These are phyloP conservation scores for Xanthoparmelia taractica DNA, from an alignment of 495 filamentous ascomycete species.

Conservation along the genomic window DNA sequence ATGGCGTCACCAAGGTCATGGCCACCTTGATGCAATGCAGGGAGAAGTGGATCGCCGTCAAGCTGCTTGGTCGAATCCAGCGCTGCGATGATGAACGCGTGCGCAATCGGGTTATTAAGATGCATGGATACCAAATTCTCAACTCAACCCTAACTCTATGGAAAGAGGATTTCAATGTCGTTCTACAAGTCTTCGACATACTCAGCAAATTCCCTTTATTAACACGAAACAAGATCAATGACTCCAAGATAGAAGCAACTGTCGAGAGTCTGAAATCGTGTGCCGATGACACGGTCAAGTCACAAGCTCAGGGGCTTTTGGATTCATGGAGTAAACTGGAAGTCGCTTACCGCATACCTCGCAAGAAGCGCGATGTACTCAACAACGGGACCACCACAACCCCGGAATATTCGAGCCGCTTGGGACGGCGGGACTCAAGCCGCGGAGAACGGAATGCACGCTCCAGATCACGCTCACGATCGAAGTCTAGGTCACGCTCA, in stretches of 20 bases:
- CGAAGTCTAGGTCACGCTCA: conserved; percentile 47
- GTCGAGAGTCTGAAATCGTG: conserved; percentile 61
- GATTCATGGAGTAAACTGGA: conserved; percentile 84
- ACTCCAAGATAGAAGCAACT: conserved; percentile 88
- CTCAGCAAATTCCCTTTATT: conserved; percentile 81
- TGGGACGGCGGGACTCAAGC: conserved; percentile 59
- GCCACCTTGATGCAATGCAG: conserved; percentile 96
- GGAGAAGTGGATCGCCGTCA: conserved; percentile 99
- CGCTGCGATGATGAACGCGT: conserved; percentile 83
- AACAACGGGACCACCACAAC: conserved; percentile 34
- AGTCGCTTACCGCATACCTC: conserved; percentile 90
- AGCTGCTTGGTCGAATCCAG: conserved; percentile 83
- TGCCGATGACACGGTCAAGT: conserved; percentile 66
- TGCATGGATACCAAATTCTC: conserved; percentile 95
- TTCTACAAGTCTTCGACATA: conserved; percentile 84
- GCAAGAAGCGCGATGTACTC: conserved; percentile 60
- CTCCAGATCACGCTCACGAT: conserved; percentile 38
- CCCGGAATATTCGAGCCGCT: conserved; percentile 45
- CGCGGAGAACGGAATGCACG: conserved; percentile 50
- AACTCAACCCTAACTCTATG: conserved; percentile 76
- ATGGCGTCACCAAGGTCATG: conserved; percentile 95
- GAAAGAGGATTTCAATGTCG: conserved; percentile 79
- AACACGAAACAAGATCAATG: conserved; percentile 93
- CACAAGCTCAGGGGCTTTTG: conserved; percentile 61
- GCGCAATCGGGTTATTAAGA: conserved; percentile 79